Evolutionary conservation across 1,284 basidiomycete genomes (phyloP).

Genomic region (Rhodotorula glutinis): DNA sequence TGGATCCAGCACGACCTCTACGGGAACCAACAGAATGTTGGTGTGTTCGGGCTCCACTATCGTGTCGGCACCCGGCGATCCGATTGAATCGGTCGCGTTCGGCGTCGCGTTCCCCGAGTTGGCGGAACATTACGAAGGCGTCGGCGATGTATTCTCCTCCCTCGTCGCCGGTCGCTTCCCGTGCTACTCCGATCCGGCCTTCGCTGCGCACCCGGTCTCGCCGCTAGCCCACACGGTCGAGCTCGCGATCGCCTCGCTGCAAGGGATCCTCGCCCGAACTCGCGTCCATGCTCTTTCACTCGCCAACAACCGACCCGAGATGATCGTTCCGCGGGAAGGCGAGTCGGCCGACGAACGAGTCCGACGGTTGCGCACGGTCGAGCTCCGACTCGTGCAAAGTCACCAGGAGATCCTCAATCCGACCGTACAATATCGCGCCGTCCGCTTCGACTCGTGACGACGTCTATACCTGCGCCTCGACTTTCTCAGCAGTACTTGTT

Average conservation of each 20-base stretch:
- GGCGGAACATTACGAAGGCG: constrained; percentile 90
- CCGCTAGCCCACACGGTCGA: constrained; percentile 55
- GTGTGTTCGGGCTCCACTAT: constrained; percentile 71
- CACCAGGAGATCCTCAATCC: constrained; percentile 56
- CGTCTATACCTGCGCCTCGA: neutral
- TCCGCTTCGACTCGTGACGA: constrained; percentile 18
- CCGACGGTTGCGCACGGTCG: constrained; percentile 79
- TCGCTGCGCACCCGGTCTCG: constrained; percentile 57
- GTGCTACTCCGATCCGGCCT: constrained; percentile 18
- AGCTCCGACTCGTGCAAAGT: constrained; percentile 74
- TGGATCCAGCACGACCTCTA: neutral
- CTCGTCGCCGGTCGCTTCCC: constrained; percentile 78
- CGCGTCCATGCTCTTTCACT: constrained; percentile 55
- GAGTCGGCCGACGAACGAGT: constrained; percentile 57
- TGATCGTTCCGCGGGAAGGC: constrained; percentile 36
- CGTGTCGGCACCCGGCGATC: constrained; percentile 21
- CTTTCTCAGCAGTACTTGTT: constrained; percentile 12
- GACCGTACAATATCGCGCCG: constrained; percentile 34
- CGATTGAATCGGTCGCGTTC: constrained; percentile 51
- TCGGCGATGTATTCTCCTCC: constrained; percentile 95
- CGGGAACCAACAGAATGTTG: constrained; percentile 55
- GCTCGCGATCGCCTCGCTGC: constrained; percentile 72
- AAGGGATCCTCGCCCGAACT: constrained; percentile 74
- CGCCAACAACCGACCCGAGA: constrained; percentile 53
- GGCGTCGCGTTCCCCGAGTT: constrained; percentile 74